Evolutionary conservation across 176 grass and related monocot genomes (phyloP).

Genomic region (Phoenix roebelenii): DNA sequence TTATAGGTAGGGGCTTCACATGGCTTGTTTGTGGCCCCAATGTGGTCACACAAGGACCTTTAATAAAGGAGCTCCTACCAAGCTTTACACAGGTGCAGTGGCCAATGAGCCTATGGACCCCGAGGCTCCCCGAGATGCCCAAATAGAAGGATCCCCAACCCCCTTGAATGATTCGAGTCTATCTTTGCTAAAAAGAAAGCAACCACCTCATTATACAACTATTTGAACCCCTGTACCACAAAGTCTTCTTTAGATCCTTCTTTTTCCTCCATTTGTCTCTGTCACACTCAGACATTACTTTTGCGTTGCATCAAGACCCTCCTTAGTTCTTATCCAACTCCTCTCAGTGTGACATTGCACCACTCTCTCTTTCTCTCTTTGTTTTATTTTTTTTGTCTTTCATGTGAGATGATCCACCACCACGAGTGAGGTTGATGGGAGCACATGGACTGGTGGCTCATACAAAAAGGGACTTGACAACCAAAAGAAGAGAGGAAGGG

Average conservation of each 20-base stretch:
- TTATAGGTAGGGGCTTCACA: conserved; percentile 27
- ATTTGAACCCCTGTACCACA: conserved; percentile 8
- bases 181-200: conserved; percentile 33
- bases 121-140: conserved; percentile 4
- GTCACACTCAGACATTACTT: neutral
- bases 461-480: conserved; percentile 42
- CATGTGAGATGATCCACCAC: conserved; percentile 42
- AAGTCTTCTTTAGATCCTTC: neutral
- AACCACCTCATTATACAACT: conserved; percentile 23
- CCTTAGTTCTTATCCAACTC: conserved; percentile 9
- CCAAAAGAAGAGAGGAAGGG: conserved; percentile 18
- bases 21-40: conserved; percentile 24
- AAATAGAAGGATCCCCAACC: conserved; percentile 33
- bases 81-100: conserved; percentile 3
- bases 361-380: conserved; percentile 47
- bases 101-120: conserved; percentile 7
- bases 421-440: conserved; percentile 36
- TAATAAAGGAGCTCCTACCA: conserved; percentile 13
- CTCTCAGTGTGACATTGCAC: conserved; percentile 16
- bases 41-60: conserved; percentile 32
- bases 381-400: conserved; percentile 55
- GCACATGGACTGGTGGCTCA: conserved; percentile 55
- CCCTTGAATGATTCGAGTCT: conserved; percentile 31
- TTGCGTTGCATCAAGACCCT: conserved; percentile 31
- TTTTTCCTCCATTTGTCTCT: neutral